Base-by-base conservation (phyloP, 805 yeast genomes). In the Candida odintsovae region DNA sequence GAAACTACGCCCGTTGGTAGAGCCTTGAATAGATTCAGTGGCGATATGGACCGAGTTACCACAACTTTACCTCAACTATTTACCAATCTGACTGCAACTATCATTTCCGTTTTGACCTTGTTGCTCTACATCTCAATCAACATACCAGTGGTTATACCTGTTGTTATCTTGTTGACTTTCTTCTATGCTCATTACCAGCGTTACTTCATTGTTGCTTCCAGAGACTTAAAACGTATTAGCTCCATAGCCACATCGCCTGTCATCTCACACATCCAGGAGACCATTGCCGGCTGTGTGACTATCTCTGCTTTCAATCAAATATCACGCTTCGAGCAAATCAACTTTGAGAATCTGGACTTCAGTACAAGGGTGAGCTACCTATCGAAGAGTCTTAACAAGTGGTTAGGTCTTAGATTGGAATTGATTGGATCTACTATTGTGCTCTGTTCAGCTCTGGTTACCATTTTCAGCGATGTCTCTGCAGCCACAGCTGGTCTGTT, bases 201-300 rank as follows among this genome's bases (percentile, higher is more conserved):
- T 41, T 83, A 73, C 63, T 90, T 84, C 62, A 75, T 83, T 50
- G 71, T 79, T 4, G 75, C 88, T 1, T 77, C 90, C 9, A 75
- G 96, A 56, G 96, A 89, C 61, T 69, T 89, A 56, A 86, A 86
- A 61, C 76, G 96, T 56, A 69, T 88, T 43, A 78, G 77, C 41
- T 80, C 86, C 44, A 72, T 80, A 19, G 75, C 92, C 6, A 75
- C 78, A 57, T 78, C 87, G 47, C 96, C 96, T 3, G 79, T 88
- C 16, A 85, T 77, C 68, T 85, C 95, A 0, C 89, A 85, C 54
- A 73, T 90, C 51, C 90, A 86, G 59, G 97, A 90, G 59, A 81
- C 90, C 3, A 66, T 90, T 42, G 75, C 73, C 28, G 97, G 97
- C 12, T 77, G 83, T 20, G 79, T 80, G 41, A 90, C 95, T 1